Conservation (phyloP, 371 early-diverging fungal genomes). For the Mortierella sp. region DNA sequence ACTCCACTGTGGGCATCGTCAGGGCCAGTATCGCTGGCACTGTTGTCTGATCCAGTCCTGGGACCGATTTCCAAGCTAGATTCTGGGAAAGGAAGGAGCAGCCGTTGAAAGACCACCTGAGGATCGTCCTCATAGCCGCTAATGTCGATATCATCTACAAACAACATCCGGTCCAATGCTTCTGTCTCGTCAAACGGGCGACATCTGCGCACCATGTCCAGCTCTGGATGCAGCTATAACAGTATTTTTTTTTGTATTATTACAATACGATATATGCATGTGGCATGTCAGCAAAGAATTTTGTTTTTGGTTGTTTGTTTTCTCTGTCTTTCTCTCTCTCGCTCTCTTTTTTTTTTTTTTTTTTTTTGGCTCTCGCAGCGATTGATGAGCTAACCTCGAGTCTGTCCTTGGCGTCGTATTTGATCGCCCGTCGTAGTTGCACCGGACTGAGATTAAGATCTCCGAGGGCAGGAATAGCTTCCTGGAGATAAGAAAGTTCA, state of each 20-base stretch:
- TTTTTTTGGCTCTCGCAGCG: too few relatives aligned
- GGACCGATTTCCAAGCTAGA: not conserved
- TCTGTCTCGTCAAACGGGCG: conserved; percentile 30
- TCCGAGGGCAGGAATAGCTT: conserved; percentile 13
- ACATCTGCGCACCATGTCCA: conserved; percentile 28
- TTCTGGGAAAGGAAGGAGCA: conserved; percentile 26
- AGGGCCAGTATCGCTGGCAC: not conserved
- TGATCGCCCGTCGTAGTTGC: conserved; percentile 45
- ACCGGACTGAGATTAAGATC: conserved; percentile 18
- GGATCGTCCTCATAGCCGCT: conserved; percentile 38
- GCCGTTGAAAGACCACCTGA: conserved; percentile 23
- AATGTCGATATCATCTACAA: conserved; percentile 51
- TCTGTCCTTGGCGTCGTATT: conserved; percentile 35
- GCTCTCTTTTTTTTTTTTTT: too few relatives aligned
- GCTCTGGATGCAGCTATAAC: conserved; percentile 38
- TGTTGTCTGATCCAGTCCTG: not conserved
- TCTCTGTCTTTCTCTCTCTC: too few relatives aligned
- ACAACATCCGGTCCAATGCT: conserved; percentile 42
- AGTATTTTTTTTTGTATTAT: not conserved
- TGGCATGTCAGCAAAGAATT: not conserved
- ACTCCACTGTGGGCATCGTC: not conserved
- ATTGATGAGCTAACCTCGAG: conserved; percentile 44
- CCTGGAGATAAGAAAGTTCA: conserved; percentile 21
- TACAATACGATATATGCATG: not conserved
- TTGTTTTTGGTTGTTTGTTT: not conserved